Conservation (phyloP, 805 yeast genomes). For the Candida adriatica region DNA sequence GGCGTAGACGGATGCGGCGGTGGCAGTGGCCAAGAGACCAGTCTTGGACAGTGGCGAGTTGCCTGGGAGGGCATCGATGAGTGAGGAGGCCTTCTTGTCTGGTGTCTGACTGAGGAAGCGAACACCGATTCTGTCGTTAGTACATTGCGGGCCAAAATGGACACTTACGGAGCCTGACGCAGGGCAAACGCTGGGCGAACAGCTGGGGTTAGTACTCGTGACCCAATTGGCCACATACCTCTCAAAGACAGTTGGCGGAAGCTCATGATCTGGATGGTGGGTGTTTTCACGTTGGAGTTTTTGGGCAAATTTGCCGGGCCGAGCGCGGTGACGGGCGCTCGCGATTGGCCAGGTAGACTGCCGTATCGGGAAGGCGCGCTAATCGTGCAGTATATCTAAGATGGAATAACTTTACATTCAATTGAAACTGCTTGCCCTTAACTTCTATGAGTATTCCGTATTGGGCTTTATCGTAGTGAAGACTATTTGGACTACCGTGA, state of each 20-base stretch:
- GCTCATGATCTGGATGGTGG: conserved; percentile 12
- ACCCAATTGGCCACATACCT: conserved; percentile 19
- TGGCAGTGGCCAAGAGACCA: conserved; percentile 88
- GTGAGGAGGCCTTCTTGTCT: conserved; percentile 86
- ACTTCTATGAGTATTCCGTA: no score
- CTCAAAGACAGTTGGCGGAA: conserved; percentile 25
- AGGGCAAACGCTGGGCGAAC: conserved; percentile 24
- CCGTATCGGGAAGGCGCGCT: conserved; percentile 3
- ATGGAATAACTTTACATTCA: no score
- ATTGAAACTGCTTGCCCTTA: no score
- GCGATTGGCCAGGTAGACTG: conserved; percentile 8
- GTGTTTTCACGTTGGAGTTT: conserved; percentile 1
- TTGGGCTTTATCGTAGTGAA: no score
- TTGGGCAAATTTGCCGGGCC: conserved; percentile 6
- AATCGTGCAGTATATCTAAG: not conserved
- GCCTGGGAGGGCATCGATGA: conserved; percentile 92
- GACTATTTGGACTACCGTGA: no score
- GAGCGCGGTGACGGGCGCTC: conserved; percentile 3
- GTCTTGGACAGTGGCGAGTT: conserved; percentile 83
- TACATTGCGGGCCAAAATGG: not conserved
- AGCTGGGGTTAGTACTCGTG: conserved; percentile 10
- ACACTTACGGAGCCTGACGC: conserved; percentile 29
- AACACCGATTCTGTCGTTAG: conserved; percentile 37
- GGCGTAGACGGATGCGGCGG: conserved; percentile 93
- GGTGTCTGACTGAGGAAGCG: conserved; percentile 54